Base-by-base conservation (phyloP, 805 yeast species). In the Candida qinlingensis region DNA sequence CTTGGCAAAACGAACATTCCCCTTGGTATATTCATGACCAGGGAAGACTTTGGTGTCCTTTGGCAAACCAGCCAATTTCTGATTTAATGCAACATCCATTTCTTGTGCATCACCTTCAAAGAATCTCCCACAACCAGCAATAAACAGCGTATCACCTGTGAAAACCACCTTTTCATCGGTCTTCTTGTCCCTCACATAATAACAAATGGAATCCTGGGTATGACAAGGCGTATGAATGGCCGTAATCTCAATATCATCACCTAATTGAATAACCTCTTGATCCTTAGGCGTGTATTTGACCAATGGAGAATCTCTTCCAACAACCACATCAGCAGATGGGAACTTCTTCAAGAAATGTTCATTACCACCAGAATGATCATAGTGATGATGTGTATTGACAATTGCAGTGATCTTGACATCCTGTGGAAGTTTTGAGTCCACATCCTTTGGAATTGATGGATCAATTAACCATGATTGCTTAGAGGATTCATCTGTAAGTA, bases 161-260 rank as follows among this genome's bases (percentile, higher is more conserved):
- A 94, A 89, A 2, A 94, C 90, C 4, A 85, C 90, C 54, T 73
- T 74, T 56, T 89, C 80, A 34, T 73, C 75, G 1, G 90, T 79
- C 35, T 65, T 63, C 0, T 51, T 40, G 63, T 92, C 98, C 42
- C 71, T 71, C 0, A 79, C 89, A 58, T 67, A 85, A 67, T 89
- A 94, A 62, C 98, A 92, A 51, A 94, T 87, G 4, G 96, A 88
- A 67, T 94, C 99, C 67, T 86, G 94, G 0, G 99, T 94, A 66
- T 94, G 99, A 63, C 99, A 94, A 4, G 99, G 99, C 0, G 99
- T 94, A 67, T 92, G 92, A 37, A 92, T 72, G 1, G 97, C 95
- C 2, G 83, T 81, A 44, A 91, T 77, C 13, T 79, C 73, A 44
- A 92, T 62, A 52, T 75, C 65, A 38, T 73, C 70, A 4, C 97